Percentiles rank a stretch among this genome's conserved stretches.
phyloP scores from a whole-genome alignment of 129 eudicot genomes.

The Ambrosia trifida region DNA sequence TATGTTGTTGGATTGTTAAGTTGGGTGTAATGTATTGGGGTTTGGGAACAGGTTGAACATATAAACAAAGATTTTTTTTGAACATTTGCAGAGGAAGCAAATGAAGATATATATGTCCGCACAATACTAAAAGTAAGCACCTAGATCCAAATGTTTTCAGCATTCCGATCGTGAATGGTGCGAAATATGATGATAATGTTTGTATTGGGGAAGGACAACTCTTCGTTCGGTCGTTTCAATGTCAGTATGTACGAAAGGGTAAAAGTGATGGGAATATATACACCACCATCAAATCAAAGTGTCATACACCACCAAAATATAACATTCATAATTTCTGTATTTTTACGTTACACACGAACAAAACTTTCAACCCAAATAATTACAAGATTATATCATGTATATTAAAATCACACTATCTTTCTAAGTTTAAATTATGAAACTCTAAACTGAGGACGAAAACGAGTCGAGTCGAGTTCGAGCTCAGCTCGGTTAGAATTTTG shows the following conservation, averaged over 20 bases:
- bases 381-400: too few species aligned
- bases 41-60: background rate
- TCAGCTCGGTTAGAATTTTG: too few species aligned
- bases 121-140: background rate
- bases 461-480: too few species aligned
- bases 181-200: constrained; percentile 1
- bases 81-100: too few species aligned
- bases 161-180: constrained; percentile 4
- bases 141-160: background rate
- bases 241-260: constrained; percentile 28
- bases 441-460: too few species aligned
- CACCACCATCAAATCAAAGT: constrained; percentile 31
- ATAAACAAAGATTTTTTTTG: background rate
- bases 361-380: too few species aligned
- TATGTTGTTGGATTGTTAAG: too few species aligned
- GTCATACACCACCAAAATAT: background rate
- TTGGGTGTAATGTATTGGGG: background rate
- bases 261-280: constrained; percentile 5
- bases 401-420: too few species aligned
- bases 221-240: constrained; percentile 31
- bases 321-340: background rate
- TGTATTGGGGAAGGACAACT: constrained; percentile 12
- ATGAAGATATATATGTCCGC: background rate
- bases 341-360: constrained; percentile 3
- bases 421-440: too few species aligned